Base-by-base conservation (phyloP, 192 early-diverging fungal genomes). In the Kappamyces sp. region DNA sequence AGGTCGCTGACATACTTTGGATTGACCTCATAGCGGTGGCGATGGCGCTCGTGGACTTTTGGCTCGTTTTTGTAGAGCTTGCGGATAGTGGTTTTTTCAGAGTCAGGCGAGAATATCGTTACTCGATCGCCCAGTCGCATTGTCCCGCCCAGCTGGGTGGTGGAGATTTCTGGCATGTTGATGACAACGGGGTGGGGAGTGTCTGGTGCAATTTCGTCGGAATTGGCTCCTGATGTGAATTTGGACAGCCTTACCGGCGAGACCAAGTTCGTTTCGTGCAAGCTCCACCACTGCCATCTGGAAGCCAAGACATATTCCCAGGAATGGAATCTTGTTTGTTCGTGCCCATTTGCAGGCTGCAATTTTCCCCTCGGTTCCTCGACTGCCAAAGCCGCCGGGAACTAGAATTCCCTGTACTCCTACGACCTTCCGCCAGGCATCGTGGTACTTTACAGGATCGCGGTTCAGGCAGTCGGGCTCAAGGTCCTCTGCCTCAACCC, bases 11-110 rank as follows among this genome's bases (percentile, higher is more conserved):
- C 87, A 58, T 79, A 77, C 47, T 85, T 79, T 7, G 94, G 94
- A 75, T 98, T 99, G 52, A 99, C 90, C 78, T 99, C 97, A 73
- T 98, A 99, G 33, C 96, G 86, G 65, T 98, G 96, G 65, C 96
- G 87, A 63, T 98, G 93, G 63, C 96, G 87, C 78, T 98, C 95
- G 63, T 86, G 76, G 42, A 93, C 77, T 40, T 68, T 60, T 33
- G 70, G 42, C n/a, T 59, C 74, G 55, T 58, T 57, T 49, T 79
- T 74, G 62, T 91, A 86, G 10, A 90, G 51, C 9, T 65, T 32
- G 67, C 87, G 80, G 54, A 88, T 81, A 36, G 69, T 80, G 9
- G 86, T 89, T 46, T 70, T 63, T 62, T 84, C 80, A 49, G 77
- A 84, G 47, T 51, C 42, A 8, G 65, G 55, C n/a, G 60, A 65